phyloP scores from a whole-genome alignment of 352 stramenopile genomes.

The Phytophthora crassamura region DNA sequence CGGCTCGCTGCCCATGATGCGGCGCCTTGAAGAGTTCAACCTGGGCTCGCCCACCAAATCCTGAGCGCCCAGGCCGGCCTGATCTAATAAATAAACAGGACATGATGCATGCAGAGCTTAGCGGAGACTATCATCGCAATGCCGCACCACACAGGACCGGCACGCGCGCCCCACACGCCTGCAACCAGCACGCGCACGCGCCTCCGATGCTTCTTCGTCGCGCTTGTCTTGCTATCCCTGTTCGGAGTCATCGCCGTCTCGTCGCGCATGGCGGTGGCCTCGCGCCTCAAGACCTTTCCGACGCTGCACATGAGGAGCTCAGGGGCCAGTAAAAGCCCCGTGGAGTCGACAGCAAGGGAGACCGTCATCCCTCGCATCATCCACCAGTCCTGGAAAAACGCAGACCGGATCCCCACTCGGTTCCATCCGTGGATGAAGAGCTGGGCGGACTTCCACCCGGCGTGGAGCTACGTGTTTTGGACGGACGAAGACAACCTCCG shows the following conservation, averaged over 20 bases:
- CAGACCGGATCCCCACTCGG: conserved; percentile 43
- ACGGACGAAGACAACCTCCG: conserved; percentile 59
- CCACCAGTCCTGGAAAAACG: conserved; percentile 66
- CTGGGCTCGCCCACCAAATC: conserved; percentile 62
- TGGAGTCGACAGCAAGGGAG: not conserved
- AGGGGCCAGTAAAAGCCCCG: not conserved
- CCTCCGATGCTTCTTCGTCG: conserved; percentile 30
- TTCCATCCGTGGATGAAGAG: conserved; percentile 68
- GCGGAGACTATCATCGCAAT: not conserved
- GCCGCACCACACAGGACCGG: not conserved
- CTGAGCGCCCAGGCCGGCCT: conserved; percentile 2
- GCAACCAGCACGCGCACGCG: conserved; percentile 3
- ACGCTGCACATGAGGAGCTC: not conserved
- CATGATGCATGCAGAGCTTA: not conserved
- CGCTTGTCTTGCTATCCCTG: conserved; percentile 27
- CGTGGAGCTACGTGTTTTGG: conserved; percentile 70
- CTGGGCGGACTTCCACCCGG: conserved; percentile 48
- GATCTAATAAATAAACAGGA: too few relatives aligned
- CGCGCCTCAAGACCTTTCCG: conserved; percentile 1
- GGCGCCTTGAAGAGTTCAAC: conserved; percentile 89
- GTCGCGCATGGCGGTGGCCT: conserved; percentile 9
- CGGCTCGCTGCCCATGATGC: conserved; percentile 76
- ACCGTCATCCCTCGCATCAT: conserved; percentile 52
- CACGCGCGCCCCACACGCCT: not conserved
- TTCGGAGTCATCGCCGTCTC: conserved; percentile 22